Evolutionary conservation across 2,329 filamentous ascomycete genomes (phyloP).

Genomic region (Bipolaris gigantea): DNA sequence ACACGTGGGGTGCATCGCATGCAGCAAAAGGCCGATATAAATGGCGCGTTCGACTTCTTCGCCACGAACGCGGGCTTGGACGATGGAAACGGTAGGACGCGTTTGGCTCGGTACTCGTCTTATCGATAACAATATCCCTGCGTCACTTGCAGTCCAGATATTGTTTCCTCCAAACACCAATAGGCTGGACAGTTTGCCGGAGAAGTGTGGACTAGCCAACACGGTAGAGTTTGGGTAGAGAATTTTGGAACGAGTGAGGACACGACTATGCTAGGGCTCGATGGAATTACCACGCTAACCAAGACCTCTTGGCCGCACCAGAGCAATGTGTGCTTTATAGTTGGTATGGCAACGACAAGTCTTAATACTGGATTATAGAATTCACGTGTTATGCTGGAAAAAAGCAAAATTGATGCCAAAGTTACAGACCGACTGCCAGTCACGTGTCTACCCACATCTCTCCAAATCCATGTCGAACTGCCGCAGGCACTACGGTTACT

Average conservation of each 20-base stretch:
- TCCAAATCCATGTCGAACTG: background rate
- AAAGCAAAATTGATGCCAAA: background rate
- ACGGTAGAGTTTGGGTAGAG: background rate
- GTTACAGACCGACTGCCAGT: background rate
- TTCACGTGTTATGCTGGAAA: background rate
- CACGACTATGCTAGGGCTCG: background rate
- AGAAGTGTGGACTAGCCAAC: background rate
- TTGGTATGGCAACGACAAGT: background rate
- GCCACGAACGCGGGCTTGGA: background rate
- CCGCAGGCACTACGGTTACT: background rate
- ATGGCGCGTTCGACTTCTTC: constrained; percentile 2
- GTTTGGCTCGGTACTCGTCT: constrained; percentile 11
- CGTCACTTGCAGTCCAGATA: background rate
- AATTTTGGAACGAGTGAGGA: background rate
- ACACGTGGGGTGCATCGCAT: constrained; percentile 11
- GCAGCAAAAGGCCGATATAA: background rate
- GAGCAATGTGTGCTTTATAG: background rate
- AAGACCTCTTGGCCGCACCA: background rate
- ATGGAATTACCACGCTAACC: background rate
- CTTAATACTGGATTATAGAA: background rate
- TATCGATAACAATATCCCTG: constrained; percentile 5
- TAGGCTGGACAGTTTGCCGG: background rate
- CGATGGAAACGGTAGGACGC: constrained; percentile 3
- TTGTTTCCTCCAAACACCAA: background rate
- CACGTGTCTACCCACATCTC: background rate